Evolutionary conservation across 805 yeast genomes (phyloP), one percentile per base, ranked within the genome.

Genomic region (Vanderwaltozyma yarrowii): DNA sequence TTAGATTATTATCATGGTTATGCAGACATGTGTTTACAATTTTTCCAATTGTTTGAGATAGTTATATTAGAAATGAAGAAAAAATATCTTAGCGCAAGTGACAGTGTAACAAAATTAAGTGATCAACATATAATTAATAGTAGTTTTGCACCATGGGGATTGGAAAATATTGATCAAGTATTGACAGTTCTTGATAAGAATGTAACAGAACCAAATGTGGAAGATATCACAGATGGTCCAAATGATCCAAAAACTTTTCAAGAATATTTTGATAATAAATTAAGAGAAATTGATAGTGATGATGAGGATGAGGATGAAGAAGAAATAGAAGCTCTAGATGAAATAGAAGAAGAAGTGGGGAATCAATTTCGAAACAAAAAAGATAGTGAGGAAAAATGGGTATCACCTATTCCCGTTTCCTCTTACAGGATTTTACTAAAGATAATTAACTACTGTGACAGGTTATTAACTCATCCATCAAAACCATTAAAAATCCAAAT

Each of bases 1-100:
- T 66, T 89, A 35, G 97, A 89, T 60, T 67, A 77, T 37, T 89
- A 80, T 51, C 95, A 88, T 60, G 94, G 89, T 0, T 89, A 89
- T 56, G 64, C 77, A 2, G 65, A 68, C 13, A 62, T 92, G 14
- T 78, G 84, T 38, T 78, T 78, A 41, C 84, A 85, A 1, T 78
- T 85, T 42, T 82, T 87, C 44, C 60, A 69, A 3, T 80, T 85
- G 0, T 85, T 88, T 50, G 72, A 72, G 37, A 78, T 75, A 19
- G 57, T 84, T 4, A 63, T 77, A 6, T 59, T 61, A 24, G 78
- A 77, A 50, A 59, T 76, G 27, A 54, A 57, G 24, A 54, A 58
- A 15, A 38, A 52, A 30, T 71, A 68, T 47, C 39, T 71, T 35
- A 33, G 45, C 13, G 53, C 43, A 32, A 61, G 56, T 46, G 48